Evolutionary conservation across 2,329 filamentous ascomycete species (phyloP), one percentile per base, ranked within the genome.

Genomic region (Aphanocladium album): DNA sequence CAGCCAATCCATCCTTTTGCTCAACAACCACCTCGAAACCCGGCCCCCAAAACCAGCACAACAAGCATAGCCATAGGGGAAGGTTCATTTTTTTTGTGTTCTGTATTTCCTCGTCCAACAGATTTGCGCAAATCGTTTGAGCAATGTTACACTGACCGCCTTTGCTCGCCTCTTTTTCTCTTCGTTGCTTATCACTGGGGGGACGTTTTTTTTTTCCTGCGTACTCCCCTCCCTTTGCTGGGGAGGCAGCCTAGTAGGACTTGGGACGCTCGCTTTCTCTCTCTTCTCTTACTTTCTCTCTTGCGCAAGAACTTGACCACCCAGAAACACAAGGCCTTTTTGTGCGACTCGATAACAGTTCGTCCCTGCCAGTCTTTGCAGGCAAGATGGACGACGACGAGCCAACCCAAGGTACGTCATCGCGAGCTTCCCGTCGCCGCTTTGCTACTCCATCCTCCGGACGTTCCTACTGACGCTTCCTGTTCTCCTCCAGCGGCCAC

Each of bases 401-500:
- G 69, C 73, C 74, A 60, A 78, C 76, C 61, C 76, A 78, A 74
- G 75, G 76, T 76, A 69, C 37, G 65, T 37, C 27, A n/a, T 17
- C 12, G 39, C n/a, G n/a, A n/a, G n/a, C n/a, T n/a, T n/a, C n/a
- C 17, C 16, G 16, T 19, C 47, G 17, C 27, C 6, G 3, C 33
- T 16, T 14, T 14, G 11, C 27, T 7, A 23, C 21, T 12, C 43
- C 21, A 41, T 39, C n/a, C 27, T n/a, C n/a, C n/a, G n/a, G n/a
- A 16, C 30, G 5, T 8, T 4, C n/a, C 2, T 33, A 17, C 53
- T 56, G 41, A 56, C 53, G 14, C 25, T 11, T 37, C 7, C 30
- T 21, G n/a, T 8, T 5, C 27, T 35, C 33, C 12, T 19, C n/a
- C 41, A 57, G 33, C 63, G 85, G 87, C 88, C 60, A 96, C 92